These are phyloP conservation scores for Caryopteris hybrid DNA, from an alignment of 305 asterid species.

Conservation along the genomic window DNA sequence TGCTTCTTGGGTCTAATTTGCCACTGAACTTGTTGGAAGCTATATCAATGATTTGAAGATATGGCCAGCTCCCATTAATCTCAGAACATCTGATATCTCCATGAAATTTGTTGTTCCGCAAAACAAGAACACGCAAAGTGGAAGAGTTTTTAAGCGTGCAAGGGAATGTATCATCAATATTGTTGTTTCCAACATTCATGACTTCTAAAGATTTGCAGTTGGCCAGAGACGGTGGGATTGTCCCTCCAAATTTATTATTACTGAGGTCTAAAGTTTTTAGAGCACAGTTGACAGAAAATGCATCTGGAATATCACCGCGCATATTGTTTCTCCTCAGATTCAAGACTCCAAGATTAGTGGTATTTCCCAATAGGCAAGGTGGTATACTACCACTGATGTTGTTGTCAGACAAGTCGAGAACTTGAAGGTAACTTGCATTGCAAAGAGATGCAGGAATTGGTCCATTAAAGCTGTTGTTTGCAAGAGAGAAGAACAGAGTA, in stretches of 20 bases:
- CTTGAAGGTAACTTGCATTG: slow-evolving; percentile 32
- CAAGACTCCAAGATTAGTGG: slow-evolving; percentile 31
- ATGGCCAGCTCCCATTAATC: slow-evolving; percentile 33
- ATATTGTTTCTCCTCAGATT: slow-evolving; percentile 46
- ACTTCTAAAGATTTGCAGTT: slow-evolving; percentile 42
- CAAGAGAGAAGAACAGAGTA: slow-evolving; percentile 38
- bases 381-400: slow-evolving; percentile 42
- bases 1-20: slow-evolving; percentile 15
- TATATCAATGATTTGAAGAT: slow-evolving; percentile 59
- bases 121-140: slow-evolving; percentile 43
- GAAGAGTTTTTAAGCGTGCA: slow-evolving; percentile 38
- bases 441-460: slow-evolving; percentile 51
- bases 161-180: slow-evolving; percentile 40
- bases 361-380: slow-evolving; percentile 26
- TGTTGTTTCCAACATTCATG: slow-evolving; percentile 45
- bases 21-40: slow-evolving; percentile 50
- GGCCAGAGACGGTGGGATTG: slow-evolving; percentile 40
- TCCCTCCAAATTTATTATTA: slow-evolving; percentile 35
- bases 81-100: slow-evolving; percentile 35
- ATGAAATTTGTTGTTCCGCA: slow-evolving; percentile 49
- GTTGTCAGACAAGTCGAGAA: slow-evolving; percentile 56
- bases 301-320: slow-evolving; percentile 37
- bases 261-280: slow-evolving; percentile 49
- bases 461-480: slow-evolving; percentile 40
- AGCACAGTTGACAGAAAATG: slow-evolving; percentile 28